Evolutionary conservation across 169 alveolate species (phyloP), one percentile per base, ranked within the genome.

Genomic region (Hammondia hammondi): DNA sequence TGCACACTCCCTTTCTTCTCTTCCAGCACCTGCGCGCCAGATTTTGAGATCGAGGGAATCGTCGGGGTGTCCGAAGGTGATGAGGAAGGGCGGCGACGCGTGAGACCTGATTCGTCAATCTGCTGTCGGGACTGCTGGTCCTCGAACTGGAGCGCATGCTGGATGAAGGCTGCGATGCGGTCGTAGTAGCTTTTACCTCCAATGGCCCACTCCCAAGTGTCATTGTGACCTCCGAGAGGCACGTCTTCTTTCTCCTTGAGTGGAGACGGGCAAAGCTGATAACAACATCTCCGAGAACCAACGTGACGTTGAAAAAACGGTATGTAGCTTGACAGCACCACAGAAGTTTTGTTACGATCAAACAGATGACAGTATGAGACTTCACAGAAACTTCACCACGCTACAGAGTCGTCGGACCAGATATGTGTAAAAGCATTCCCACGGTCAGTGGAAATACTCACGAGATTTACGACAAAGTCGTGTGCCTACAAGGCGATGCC

Each of bases 221-320:
- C 95, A 88, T 92, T 92, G 88, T 92, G 95, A 56, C 70, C 95
- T 12, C 95, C 95, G 21, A 82, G 56, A n/a, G 87, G 92, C 52
- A 92, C 92, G 77, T 92, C 92, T 70, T 85, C 95, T 43, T 84
- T 52, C 95, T 72, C 73, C 92, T 92, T 92, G 71, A 92, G 46
- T 37, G 91, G 95, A 39, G 95, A 67, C 48, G 92, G 88, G 77
- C 95, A 92, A 29, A 67, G 48, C 95, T 92, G 95, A 27, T 29
- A n/a, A 67, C 10, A 52, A 52, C 61, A 14, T 4, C 0, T 52
- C 61, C 10, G 61, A 14, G 61, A 52, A 52, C 24, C 61, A 52
- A 52, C 61, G 61, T 10, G 24, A 10, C 1, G 0, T 14, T 7
- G 19, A 14, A 14, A 52, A 52, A 10, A 52, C 61, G 61, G 24